These are phyloP conservation scores for Maudiozyma bulderi DNA, from an alignment of 805 yeast species.

Conservation along the genomic window DNA sequence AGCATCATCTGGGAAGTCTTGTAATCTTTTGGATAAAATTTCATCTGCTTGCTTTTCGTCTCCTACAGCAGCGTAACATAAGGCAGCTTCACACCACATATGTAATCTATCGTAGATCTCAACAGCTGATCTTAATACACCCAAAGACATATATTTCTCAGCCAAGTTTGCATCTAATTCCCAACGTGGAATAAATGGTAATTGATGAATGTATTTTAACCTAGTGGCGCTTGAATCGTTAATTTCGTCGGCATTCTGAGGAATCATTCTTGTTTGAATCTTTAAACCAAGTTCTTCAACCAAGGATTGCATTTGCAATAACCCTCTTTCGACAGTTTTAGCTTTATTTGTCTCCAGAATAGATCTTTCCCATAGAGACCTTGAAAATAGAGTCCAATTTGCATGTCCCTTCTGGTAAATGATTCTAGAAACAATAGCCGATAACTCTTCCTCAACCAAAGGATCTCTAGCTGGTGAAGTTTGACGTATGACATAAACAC, in stretches of 20 bases:
- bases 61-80: conserved; percentile 83
- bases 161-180: conserved; percentile 73
- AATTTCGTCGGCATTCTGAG: conserved; percentile 23
- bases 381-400: conserved; percentile 65
- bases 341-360: conserved; percentile 69
- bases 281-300: conserved; percentile 79
- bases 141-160: conserved; percentile 75
- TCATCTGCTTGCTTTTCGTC: conserved; percentile 56
- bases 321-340: conserved; percentile 87
- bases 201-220: conserved; percentile 57
- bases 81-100: conserved; percentile 72
- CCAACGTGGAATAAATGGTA: conserved; percentile 81
- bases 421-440: conserved; percentile 66
- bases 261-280: conserved; percentile 47
- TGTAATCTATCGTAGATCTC: conserved; percentile 77
- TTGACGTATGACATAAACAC: conserved; percentile 52
- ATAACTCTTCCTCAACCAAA: conserved; percentile 72
- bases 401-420: conserved; percentile 36
- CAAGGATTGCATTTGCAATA: conserved; percentile 82
- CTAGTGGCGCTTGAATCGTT: conserved; percentile 39
- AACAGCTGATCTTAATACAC: conserved; percentile 76
- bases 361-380: conserved; percentile 87
- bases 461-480: conserved; percentile 64
- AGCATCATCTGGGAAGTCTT: conserved; percentile 59
- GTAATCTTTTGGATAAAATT: conserved; percentile 46